Evolutionary conservation across 257 asterid genomes (phyloP).

Genomic region (Nemophila menziesii): DNA sequence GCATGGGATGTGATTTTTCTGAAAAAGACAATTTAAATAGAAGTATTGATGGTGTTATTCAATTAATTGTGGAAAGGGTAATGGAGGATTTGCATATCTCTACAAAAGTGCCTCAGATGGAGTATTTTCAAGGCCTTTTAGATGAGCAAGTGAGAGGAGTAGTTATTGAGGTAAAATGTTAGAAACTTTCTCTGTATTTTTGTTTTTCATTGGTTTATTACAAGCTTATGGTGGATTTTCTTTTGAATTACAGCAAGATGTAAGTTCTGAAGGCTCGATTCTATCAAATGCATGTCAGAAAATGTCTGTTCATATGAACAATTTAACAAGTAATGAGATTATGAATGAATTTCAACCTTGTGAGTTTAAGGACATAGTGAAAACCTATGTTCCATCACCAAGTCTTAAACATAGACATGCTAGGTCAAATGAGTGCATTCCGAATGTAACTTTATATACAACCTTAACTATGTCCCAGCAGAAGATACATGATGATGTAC

Average conservation of each 20-base stretch:
- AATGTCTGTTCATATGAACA: constrained; percentile 34
- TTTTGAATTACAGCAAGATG: constrained; percentile 27
- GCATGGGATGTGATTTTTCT: constrained; percentile 18
- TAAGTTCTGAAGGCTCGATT: constrained; percentile 20
- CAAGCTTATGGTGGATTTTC: neutral
- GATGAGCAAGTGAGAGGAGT: constrained; percentile 52
- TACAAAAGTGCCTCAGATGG: constrained; percentile 36
- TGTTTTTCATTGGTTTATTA: neutral
- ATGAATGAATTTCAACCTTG: constrained; percentile 52
- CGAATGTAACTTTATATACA: constrained; percentile 35
- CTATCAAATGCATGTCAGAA: constrained; percentile 36
- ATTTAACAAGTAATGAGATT: constrained; percentile 21
- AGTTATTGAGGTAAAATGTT: constrained; percentile 60
- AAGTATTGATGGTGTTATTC: constrained; percentile 20
- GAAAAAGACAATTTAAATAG: constrained; percentile 21
- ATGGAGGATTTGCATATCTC: constrained; percentile 62
- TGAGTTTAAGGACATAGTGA: constrained; percentile 25
- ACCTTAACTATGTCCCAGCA: constrained; percentile 52
- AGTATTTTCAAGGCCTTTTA: constrained; percentile 34
- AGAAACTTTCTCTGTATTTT: neutral
- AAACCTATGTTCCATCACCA: constrained; percentile 29
- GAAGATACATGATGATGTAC: constrained; percentile 49
- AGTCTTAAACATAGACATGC: constrained; percentile 17
- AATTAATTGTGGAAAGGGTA: constrained; percentile 39
- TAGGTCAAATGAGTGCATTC: constrained; percentile 22